Conservation (phyloP, 1,284 basidiomycete genomes). For the Puccinia polysora region DNA sequence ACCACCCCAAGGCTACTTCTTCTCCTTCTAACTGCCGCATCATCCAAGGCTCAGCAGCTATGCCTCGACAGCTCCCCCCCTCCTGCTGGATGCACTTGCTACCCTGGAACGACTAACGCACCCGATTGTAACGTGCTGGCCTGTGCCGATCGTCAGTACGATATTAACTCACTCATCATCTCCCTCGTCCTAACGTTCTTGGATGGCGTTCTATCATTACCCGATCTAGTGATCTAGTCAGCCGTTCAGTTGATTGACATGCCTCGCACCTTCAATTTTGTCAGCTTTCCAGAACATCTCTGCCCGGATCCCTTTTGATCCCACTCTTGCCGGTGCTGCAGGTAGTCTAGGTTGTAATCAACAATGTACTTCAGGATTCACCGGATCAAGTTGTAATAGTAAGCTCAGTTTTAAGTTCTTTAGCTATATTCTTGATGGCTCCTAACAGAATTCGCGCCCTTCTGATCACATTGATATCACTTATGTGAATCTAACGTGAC, state of each 20-base stretch:
- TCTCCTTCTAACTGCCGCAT: conserved; percentile 8
- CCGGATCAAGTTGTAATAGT: conserved; percentile 39
- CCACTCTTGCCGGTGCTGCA: neutral
- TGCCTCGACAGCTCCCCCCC: conserved; percentile 9
- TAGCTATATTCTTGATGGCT: too few relatives aligned
- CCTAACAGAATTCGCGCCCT: too few relatives aligned
- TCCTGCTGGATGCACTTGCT: conserved; percentile 15
- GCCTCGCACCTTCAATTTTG: too few relatives aligned
- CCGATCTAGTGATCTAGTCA: too few relatives aligned
- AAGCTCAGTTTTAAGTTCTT: neutral
- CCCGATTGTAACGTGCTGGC: conserved; percentile 16
- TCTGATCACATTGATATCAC: neutral
- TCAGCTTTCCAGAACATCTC: conserved; percentile 14
- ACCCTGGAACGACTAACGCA: conserved; percentile 21
- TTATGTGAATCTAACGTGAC: neutral
- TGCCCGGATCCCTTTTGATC: neutral
- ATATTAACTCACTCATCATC: neutral
- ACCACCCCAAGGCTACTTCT: neutral
- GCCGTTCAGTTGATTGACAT: too few relatives aligned
- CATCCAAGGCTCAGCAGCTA: neutral
- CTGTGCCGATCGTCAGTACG: conserved; percentile 34
- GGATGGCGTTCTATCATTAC: neutral
- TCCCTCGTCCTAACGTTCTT: too few relatives aligned
- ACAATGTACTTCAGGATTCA: conserved; percentile 27
- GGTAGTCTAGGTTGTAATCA: conserved; percentile 23